Conservation (phyloP, 2,329 filamentous ascomycete species). For the Coleophoma eucalyptorum region DNA sequence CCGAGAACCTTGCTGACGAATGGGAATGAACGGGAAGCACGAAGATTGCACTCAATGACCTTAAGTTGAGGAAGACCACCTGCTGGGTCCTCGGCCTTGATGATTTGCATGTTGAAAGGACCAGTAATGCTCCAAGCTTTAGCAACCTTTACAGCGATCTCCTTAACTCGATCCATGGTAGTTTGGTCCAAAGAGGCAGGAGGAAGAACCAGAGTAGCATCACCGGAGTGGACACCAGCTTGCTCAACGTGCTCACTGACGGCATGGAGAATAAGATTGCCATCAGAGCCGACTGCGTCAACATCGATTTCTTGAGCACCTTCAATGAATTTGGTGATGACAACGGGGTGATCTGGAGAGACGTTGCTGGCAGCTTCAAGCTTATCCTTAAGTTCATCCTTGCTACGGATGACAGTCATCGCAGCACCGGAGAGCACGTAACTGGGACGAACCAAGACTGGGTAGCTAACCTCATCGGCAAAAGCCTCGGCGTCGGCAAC, state of each 20-base stretch:
- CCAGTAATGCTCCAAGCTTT: constrained; percentile 97
- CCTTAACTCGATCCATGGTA: constrained; percentile 85
- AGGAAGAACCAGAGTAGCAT: constrained; percentile 90
- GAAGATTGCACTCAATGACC: constrained; percentile 97
- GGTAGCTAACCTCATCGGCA: constrained; percentile 81
- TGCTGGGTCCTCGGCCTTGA: constrained; percentile 79
- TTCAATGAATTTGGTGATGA: constrained; percentile 98
- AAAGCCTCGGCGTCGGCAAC: constrained; percentile 85
- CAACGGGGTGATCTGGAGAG: constrained; percentile 94
- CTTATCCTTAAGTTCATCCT: constrained; percentile 91
- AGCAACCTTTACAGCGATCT: constrained; percentile 93
- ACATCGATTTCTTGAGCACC: constrained; percentile 95
- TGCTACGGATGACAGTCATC: constrained; percentile 92
- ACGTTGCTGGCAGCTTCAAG: constrained; percentile 85
- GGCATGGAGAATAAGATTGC: constrained; percentile 85
- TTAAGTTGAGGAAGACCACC: constrained; percentile 76
- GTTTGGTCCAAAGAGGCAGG: constrained; percentile 73
- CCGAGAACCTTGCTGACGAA: constrained; percentile 97
- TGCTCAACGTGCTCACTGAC: constrained; percentile 96
- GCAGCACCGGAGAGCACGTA: constrained; percentile 97
- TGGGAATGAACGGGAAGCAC: constrained; percentile 95
- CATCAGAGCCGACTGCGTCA: constrained; percentile 83
- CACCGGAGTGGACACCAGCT: constrained; percentile 96
- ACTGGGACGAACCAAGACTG: constrained; percentile 88
- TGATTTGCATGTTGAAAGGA: constrained; percentile 99